These are phyloP conservation scores for Papiliotrema nemorosa DNA, from an alignment of 1,284 basidiomycete species.

Conservation along the genomic window DNA sequence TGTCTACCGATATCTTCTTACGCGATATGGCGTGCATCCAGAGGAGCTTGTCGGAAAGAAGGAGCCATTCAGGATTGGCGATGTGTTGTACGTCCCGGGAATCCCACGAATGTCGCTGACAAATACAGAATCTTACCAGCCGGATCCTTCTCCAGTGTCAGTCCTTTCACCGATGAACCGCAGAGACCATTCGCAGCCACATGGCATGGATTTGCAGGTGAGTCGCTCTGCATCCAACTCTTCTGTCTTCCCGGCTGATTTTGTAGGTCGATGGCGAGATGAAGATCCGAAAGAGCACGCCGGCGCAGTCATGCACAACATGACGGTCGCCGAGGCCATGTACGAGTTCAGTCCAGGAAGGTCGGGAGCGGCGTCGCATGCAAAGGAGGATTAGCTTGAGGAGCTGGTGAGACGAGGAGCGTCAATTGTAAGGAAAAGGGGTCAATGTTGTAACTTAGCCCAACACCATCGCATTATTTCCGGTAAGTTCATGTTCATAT, in stretches of 20 bases:
- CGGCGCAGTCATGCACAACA: no score
- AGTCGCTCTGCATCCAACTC: not conserved
- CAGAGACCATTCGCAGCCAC: conserved; percentile 33
- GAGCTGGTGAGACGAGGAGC: no score
- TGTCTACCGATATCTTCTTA: conserved; percentile 36
- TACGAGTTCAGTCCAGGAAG: no score
- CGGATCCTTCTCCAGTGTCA: conserved; percentile 32
- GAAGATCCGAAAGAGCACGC: not conserved
- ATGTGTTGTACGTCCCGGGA: conserved; percentile 28
- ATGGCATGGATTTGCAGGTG: conserved; percentile 36
- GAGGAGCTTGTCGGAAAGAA: conserved; percentile 26
- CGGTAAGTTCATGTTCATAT: no score
- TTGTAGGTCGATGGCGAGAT: conserved; percentile 5
- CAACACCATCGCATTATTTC: no score
- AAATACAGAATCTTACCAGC: conserved; percentile 27
- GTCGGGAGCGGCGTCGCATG: no score
- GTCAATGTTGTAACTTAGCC: no score
- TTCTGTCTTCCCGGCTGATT: not conserved
- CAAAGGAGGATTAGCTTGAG: no score
- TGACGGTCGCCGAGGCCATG: no score
- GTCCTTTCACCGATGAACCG: conserved; percentile 22
- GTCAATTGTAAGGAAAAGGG: no score
- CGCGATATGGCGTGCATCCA: conserved; percentile 35
- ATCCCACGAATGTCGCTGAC: conserved; percentile 1
- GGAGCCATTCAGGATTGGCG: conserved; percentile 29